Base-by-base conservation (phyloP, 345 rosid genomes). In the Corymbia maculata region DNA sequence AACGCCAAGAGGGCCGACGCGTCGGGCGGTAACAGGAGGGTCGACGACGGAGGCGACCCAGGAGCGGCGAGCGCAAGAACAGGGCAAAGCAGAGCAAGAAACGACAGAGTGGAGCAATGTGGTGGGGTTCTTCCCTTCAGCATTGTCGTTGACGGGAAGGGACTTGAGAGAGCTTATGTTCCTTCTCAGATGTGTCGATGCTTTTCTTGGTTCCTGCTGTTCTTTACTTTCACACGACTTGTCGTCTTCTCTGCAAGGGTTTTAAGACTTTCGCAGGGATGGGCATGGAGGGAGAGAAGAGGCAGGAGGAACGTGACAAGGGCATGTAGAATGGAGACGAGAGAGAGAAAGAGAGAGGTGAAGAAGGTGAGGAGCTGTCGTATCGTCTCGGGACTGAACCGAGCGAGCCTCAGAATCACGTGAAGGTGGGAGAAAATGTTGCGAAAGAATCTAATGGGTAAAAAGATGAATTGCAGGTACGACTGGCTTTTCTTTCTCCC, bases 1-100 rank as follows among this genome's bases (percentile, higher is more conserved):
- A 97, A 96, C 47, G 92, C 93, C n/a, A 97, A 91, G 66, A 97
- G 93, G 42, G 95, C 92, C 4, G 90, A 68, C 44, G 97, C 97
- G 88, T 96, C 98, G 17, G 90, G 66, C 19, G 93, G 91, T n/a
- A 52, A 88, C 51, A 32, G 45, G 13, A 21, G 86, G 85, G 51
- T 90, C 49, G 82, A 75, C 49, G 82, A 10, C 82, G 82, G 82
- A 10, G 82, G 82, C 49, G 85, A 51, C 45, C 91, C 90, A 61
- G 17, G 12, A 59, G 79, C 53, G 84, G 89, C 49, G 87, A 64
- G 51, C 15, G 87, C 24, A 11, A 88, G 50, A 16, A 28, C 6
- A 36, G 70, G 80, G 49, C 50, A 53, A 21, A 85, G 84, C 36
- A 61, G 84, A 30, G 85, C 82, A 19, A 75, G 82, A 75, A 75